Evolutionary conservation across 371 early-diverging fungal genomes (phyloP).

Genomic region (Mucor mucedo): DNA sequence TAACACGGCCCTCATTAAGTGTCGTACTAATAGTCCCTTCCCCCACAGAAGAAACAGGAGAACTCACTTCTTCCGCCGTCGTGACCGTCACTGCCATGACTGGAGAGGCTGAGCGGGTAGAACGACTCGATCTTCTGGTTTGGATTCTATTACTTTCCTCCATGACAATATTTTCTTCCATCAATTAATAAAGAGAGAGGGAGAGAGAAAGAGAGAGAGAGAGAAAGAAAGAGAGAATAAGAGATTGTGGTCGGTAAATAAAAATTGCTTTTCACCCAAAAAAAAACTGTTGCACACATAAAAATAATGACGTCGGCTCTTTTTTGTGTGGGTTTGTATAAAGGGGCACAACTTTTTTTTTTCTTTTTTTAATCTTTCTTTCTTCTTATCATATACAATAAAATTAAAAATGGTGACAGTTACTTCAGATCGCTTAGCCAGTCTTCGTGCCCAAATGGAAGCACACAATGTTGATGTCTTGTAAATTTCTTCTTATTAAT

Average conservation of each 20-base stretch:
- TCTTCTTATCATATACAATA: conserved; percentile 1
- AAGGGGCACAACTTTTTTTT: not conserved
- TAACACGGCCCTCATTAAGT: conserved; percentile 17
- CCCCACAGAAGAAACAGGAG: conserved; percentile 19
- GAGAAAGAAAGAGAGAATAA: not conserved
- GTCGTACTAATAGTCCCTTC: not conserved
- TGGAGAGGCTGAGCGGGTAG: conserved; percentile 30
- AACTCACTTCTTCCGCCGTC: conserved; percentile 13
- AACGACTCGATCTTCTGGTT: conserved; percentile 24
- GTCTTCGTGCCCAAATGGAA: conserved; percentile 78
- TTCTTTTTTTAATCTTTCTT: conserved; percentile 17
- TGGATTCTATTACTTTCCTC: conserved; percentile 14
- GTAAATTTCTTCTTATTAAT: conserved; percentile 36
- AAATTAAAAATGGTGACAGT: conserved; percentile 38
- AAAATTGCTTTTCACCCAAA: not conserved
- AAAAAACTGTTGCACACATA: not conserved
- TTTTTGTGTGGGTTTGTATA: no score
- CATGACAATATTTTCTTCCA: not conserved
- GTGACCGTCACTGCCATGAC: conserved; percentile 18
- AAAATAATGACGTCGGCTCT: no score
- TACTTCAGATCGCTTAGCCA: conserved; percentile 64
- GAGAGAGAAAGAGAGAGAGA: not conserved
- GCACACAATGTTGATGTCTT: conserved; percentile 77
- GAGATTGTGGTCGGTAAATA: not conserved
- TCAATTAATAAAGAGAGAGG: not conserved